Base-by-base conservation (phyloP, 495 filamentous ascomycete genomes). In the Rhypophila decipiens region DNA sequence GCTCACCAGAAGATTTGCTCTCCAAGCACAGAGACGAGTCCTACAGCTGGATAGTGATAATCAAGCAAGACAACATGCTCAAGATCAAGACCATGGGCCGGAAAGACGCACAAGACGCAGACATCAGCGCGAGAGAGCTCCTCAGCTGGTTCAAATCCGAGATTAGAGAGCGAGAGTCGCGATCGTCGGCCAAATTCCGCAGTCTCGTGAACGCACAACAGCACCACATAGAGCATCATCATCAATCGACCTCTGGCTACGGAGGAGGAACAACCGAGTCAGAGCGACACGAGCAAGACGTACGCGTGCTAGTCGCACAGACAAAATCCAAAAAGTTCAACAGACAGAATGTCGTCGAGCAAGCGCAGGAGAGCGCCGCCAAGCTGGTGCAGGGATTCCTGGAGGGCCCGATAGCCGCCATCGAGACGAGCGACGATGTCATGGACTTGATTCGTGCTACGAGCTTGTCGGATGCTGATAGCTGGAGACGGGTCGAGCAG, bases 291-390 rank as follows among this genome's bases (percentile, higher is more conserved):
- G 73, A 78, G 39, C 83, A 83, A 55, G 82, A 90, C 49, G 91
- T 98, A 22, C 83, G 88, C 39, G 84, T 97, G 22, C 76, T 97
- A 1, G 70, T 87, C 1, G 79, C 86, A 1, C 82, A 86, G 42
- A 88, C 87, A 23, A 83, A 86, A 55, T 86, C 81, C 60, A 96
- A 96, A 66, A 98, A 96, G 69, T 83, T 83, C 34, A 96, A 94
- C 61, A 82, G 91, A 24, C 79, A 78, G 45, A 83, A 83, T 23
- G 86, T 97, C 29, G 83, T 96, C 20, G 88, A 94, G 57, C 84
- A 87, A 39, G 87, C 88, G 29, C 78, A 88, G 50, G 57, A 72
- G 23, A 76, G 74, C 42, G 79, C 83, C 3, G 74, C 78, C 7
- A 74, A 79, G 57, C 69, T 86, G 40, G 70, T 85, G 36, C 77